Conservation (phyloP, 1,284 basidiomycete species). For the Ustilago curta region DNA sequence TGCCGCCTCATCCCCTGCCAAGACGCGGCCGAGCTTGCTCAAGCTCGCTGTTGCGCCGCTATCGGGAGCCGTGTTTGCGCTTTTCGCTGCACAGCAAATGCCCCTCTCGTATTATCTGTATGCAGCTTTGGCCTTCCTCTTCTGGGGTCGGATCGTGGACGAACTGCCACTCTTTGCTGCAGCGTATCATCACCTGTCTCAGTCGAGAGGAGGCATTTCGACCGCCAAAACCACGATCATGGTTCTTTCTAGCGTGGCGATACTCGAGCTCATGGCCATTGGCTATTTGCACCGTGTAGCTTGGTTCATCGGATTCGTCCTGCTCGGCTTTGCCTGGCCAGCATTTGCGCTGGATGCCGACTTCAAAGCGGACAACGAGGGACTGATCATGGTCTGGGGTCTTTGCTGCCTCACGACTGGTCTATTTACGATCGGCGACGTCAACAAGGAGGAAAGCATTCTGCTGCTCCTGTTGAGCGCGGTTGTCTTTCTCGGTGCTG, state of each 20-base stretch:
- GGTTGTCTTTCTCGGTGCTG: conserved; percentile 36
- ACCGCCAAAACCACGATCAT: conserved; percentile 1
- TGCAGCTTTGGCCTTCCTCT: conserved; percentile 79
- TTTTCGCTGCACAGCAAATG: conserved; percentile 77
- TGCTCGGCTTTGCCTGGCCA: conserved; percentile 78
- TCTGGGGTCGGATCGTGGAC: conserved; percentile 71
- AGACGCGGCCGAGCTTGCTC: conserved; percentile 9
- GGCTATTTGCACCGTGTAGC: conserved; percentile 74
- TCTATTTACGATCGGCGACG: conserved; percentile 79
- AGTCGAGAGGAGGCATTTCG: conserved; percentile 1
- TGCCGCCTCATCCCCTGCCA: not conserved
- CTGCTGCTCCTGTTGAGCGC: conserved; percentile 50
- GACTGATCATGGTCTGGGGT: conserved; percentile 73
- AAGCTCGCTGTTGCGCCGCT: conserved; percentile 30
- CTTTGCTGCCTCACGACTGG: conserved; percentile 74
- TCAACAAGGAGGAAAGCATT: conserved; percentile 79
- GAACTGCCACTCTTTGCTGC: conserved; percentile 35
- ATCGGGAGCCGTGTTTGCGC: conserved; percentile 52
- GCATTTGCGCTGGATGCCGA: conserved; percentile 39
- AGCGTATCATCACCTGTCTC: conserved; percentile 10
- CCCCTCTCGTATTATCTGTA: conserved; percentile 84
- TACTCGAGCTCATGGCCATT: conserved; percentile 78
- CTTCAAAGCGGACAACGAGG: conserved; percentile 59
- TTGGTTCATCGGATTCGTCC: conserved; percentile 79
- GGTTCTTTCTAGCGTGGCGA: conserved; percentile 20